These are phyloP conservation scores for Boletus insuetus DNA, from an alignment of 768 basidiomycete species.

Conservation along the genomic window DNA sequence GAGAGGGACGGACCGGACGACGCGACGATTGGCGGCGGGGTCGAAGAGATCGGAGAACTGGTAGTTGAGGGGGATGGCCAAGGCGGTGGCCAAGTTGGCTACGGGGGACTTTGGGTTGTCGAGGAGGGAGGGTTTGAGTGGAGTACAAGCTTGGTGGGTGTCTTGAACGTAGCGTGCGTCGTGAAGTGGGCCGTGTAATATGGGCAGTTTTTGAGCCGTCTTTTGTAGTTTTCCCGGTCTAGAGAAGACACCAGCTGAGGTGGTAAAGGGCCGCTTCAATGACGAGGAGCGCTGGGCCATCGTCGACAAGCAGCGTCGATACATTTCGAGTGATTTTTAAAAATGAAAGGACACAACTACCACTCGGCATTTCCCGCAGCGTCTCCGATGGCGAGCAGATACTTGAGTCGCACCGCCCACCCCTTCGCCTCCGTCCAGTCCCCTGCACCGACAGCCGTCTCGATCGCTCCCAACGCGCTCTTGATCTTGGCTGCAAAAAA, in stretches of 20 bases:
- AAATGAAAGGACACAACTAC: background rate
- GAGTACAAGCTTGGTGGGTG: conserved; percentile 4
- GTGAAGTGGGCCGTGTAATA: conserved; percentile 34
- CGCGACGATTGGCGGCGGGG: conserved; percentile 5
- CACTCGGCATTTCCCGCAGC: conserved; percentile 27
- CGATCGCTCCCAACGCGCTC: conserved; percentile 44
- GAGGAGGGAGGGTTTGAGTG: conserved; percentile 30
- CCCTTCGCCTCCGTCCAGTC: conserved; percentile 59
- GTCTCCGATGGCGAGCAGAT: conserved; percentile 61
- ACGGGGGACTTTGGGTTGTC: conserved; percentile 54
- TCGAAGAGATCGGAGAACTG: conserved; percentile 13
- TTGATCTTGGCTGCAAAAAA: conserved; percentile 48
- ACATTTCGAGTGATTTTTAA: background rate
- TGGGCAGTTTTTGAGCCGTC: background rate
- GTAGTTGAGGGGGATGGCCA: conserved; percentile 17
- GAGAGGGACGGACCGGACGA: conserved; percentile 21
- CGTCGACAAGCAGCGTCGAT: background rate
- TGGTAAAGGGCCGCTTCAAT: conserved; percentile 15
- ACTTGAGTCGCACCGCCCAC: conserved; percentile 68
- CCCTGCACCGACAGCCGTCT: conserved; percentile 44
- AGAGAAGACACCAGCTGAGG: background rate
- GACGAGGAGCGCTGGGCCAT: conserved; percentile 4
- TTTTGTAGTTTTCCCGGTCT: conserved; percentile 21
- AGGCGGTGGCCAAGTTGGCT: conserved; percentile 37
- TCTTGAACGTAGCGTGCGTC: conserved; percentile 34